Conservation (phyloP, 305 asterid genomes). For the Rubia peregrina region DNA sequence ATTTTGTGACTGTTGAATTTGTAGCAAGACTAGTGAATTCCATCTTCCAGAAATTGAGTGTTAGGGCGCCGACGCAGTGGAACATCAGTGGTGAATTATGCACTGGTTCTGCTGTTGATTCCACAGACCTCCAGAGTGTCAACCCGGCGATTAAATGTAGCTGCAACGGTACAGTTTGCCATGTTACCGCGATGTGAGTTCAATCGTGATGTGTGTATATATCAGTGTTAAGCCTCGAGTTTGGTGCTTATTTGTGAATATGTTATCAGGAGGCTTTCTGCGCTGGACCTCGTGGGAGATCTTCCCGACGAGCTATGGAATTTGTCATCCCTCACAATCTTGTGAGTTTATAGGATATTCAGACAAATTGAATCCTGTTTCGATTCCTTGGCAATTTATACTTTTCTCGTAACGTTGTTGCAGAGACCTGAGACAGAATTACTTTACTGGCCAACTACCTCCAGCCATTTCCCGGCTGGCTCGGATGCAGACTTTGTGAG, state of each 20-base stretch:
- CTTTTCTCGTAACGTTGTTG: slow-evolving; percentile 11
- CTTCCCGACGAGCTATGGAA: slow-evolving; percentile 78
- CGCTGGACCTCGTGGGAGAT: slow-evolving; percentile 39
- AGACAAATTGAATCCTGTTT: neutral
- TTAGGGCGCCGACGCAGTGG: slow-evolving; percentile 43
- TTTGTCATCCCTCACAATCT: slow-evolving; percentile 46
- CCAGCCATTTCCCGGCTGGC: slow-evolving; percentile 48
- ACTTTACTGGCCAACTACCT: slow-evolving; percentile 58
- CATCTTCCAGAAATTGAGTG: slow-evolving; percentile 44
- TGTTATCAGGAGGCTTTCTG: slow-evolving; percentile 51
- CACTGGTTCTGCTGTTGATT: slow-evolving; percentile 49
- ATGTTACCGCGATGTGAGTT: slow-evolving; percentile 55
- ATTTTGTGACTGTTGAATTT: neutral
- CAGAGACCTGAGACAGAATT: slow-evolving; percentile 57
- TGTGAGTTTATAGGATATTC: slow-evolving; percentile 32
- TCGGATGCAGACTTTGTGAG: slow-evolving; percentile 62
- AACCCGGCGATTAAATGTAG: slow-evolving; percentile 74
- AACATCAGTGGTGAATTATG: slow-evolving; percentile 60
- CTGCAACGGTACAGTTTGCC: slow-evolving; percentile 53
- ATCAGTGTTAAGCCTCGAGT: neutral
- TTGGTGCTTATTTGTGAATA: neutral
- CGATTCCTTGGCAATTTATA: neutral
- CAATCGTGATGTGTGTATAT: neutral
- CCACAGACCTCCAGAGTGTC: slow-evolving; percentile 22
- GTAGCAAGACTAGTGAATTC: slow-evolving; percentile 30